Percentiles rank a stretch among this genome's conserved stretches.
These are phyloP conservation scores for Panicum hallii DNA, from an alignment of 202 grass and related monocot species.

Conservation along the genomic window DNA sequence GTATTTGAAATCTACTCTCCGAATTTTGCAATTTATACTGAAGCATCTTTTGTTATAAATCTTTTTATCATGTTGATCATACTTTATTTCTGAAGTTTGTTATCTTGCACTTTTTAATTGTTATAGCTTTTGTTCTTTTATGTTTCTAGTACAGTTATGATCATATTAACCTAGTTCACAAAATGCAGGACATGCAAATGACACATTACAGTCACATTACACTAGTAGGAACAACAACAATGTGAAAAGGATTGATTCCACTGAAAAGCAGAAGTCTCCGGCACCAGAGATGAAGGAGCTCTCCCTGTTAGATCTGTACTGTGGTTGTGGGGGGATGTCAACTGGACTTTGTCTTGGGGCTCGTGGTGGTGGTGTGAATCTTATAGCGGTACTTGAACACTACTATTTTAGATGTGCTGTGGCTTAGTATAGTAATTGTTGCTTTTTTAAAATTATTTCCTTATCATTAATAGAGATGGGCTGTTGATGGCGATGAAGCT, in stretches of 20 bases:
- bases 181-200: conserved; percentile 51
- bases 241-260: conserved; percentile 38
- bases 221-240: conserved; percentile 35
- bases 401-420: conserved; percentile 32
- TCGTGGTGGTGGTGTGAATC: conserved; percentile 69
- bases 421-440: conserved; percentile 39
- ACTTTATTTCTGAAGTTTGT: conserved; percentile 21
- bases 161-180: conserved; percentile 38
- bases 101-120: conserved; percentile 21
- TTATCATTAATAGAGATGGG: conserved; percentile 74
- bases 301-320: conserved; percentile 85
- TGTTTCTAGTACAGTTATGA: conserved; percentile 29
- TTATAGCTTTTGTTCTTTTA: conserved; percentile 31
- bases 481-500: conserved; percentile 74
- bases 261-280: conserved; percentile 47
- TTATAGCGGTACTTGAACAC: conserved; percentile 59
- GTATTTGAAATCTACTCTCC: conserved; percentile 21
- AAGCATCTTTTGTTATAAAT: conserved; percentile 21
- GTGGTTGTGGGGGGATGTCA: conserved; percentile 96
- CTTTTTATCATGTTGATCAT: conserved; percentile 28
- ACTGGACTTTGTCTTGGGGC: conserved; percentile 91
- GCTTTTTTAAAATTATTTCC: conserved; percentile 40
- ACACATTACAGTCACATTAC: conserved; percentile 36
- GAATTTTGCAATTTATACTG: conserved; percentile 13
- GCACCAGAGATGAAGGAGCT: conserved; percentile 56